Base-by-base conservation (phyloP, 2,329 filamentous ascomycete genomes). In the Ramularia collo-cygni region DNA sequence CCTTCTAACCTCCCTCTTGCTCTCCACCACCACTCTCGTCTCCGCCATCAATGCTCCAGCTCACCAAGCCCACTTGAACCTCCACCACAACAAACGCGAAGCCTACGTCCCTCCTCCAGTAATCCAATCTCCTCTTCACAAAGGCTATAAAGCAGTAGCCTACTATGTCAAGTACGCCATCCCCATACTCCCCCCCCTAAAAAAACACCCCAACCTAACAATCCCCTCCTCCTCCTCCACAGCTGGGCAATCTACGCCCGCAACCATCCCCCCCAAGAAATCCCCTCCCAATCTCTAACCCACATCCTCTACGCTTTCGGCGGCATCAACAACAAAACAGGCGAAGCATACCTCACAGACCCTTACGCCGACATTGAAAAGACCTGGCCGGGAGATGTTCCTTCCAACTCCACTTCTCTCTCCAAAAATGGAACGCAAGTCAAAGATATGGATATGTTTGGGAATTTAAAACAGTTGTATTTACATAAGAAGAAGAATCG, bases 271-370 rank as follows among this genome's bases (percentile, higher is more conserved):
- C 87, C 88, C 0, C 82, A 92, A 57, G 78, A 93, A 58, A 74
- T 95, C 9, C 84, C 84, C 0, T 77, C 74, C 4, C 75, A 87
- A 38, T 81, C 84, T 36, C 74, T 95, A 31, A 95, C 89, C 0
- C 90, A 96, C 57, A 66, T 95, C 4, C 76, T 95, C 13, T 95
- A 95, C 55, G 75, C 88, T 10, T 95, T 95, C 64, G 89, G 85
- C 56, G 92, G 95, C 60, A 77, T 94, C 47, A 75, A 77, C 8
- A 72, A 79, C 5, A 83, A 89, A 2, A 78, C 75, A 24, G 89
- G 89, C 38, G 85, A 92, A 65, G 86, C 90, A 8, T 74, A 71
- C 57, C 68, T 85, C 2, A 79, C 75, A 1, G 84, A 90, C 53
- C 65, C 68, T 2, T 87, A 74, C 57, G 73, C 83, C 18, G 85